Percentiles rank a stretch among this genome's conserved stretches.
These are phyloP conservation scores for Hanseniaspora pseudoguilliermondii DNA, from an alignment of 805 yeast genomes.

Conservation along the genomic window DNA sequence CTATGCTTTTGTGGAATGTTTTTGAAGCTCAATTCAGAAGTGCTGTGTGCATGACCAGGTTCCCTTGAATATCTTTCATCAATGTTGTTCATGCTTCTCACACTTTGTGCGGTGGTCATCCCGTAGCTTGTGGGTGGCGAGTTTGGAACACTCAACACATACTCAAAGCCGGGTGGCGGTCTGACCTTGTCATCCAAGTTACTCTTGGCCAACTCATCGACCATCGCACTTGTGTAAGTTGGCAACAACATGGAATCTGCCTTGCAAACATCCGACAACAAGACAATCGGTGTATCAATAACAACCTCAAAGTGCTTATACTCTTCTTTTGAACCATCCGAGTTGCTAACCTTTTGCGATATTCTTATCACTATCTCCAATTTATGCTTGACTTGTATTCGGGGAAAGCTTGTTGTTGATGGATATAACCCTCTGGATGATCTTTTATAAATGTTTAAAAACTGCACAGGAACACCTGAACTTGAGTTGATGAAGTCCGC, in stretches of 20 bases:
- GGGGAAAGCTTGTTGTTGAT: conserved; percentile 47
- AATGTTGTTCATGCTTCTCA: background rate
- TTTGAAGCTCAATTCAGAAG: background rate
- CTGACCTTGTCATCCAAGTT: conserved; percentile 17
- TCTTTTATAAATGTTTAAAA: conserved; percentile 19
- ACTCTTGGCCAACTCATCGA: conserved; percentile 9
- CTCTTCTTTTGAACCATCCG: conserved; percentile 36
- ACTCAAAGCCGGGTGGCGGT: conserved; percentile 50
- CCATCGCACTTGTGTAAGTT: conserved; percentile 24
- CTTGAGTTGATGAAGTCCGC: conserved; percentile 2
- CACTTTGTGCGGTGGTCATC: background rate
- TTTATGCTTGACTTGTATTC: conserved; percentile 52
- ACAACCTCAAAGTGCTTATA: conserved; percentile 69
- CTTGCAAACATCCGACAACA: conserved; percentile 35
- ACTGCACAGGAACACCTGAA: conserved; percentile 18
- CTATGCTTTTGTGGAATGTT: background rate
- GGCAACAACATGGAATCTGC: conserved; percentile 31
- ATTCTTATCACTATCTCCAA: conserved; percentile 59
- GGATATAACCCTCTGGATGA: conserved; percentile 38
- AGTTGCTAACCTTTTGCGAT: conserved; percentile 31
- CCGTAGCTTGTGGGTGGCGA: conserved; percentile 32
- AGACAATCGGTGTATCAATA: conserved; percentile 60
- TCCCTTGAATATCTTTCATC: background rate
- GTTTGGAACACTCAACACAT: conserved; percentile 40
- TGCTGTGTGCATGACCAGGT: background rate